Base-by-base conservation (phyloP, 768 basidiomycete species). In the Pulveroboletus sp. region DNA sequence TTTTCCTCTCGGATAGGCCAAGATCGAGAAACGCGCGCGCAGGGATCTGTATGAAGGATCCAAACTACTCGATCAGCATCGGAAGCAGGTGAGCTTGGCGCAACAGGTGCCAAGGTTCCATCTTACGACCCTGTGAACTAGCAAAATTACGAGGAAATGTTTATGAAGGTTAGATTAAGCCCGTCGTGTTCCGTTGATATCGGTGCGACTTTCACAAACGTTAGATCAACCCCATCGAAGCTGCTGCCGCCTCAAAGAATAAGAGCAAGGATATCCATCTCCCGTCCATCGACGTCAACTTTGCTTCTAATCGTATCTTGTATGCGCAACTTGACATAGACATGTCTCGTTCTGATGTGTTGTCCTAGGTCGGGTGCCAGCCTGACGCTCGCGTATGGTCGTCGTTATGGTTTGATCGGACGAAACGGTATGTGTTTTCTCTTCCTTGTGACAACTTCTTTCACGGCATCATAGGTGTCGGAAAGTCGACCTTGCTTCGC, bases 91-190 rank as follows among this genome's bases (percentile, higher is more conserved):
- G 53, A 46, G 73, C 57, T 34, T 29, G 21, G 9, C 31, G 14
- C 6, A 40, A 11, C 6, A 13, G 17, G 20, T 5, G 12, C 34
- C 24, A 21, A 29, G 27, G 10, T 13, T 14, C 23, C 19, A n/a
- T 29, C 32, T 46, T 27, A 43, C 37, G 12, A 11, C 6, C 6
- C 17, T 39, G 16, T n/a, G 5, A 23, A 16, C 59, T 9, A 98
- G 85, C 93, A 97, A 88, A 82, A 86, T 17, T 98, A 97, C 70
- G 95, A 98, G 64, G 97, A 99, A 64, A 86, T 99, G 83, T 99
- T 94, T 72, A 90, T 99, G 90, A 92, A 97, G 78, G 93, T 85
- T 44, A 43, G 53, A n/a, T n/a, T 20, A 10, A 11, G 14, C 6
- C 13, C 19, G 14, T 24, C 36, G 36, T 27, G 47, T 29, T 17